Conservation (phyloP, 2,329 filamentous ascomycete genomes). For the Pestalotiopsis sp. region DNA sequence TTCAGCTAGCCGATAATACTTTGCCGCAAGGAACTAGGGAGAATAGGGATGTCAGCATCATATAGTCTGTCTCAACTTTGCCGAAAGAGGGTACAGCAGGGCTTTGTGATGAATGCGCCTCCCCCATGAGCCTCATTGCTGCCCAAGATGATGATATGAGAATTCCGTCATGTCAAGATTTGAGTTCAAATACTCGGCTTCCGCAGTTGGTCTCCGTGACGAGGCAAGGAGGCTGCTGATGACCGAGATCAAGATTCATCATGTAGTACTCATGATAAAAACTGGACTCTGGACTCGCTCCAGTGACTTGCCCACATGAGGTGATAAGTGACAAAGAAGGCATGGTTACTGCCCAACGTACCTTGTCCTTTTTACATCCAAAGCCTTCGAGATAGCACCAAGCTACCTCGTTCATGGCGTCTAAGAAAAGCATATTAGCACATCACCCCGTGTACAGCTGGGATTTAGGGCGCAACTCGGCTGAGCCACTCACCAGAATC, state of each 20-base stretch:
- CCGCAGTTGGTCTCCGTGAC: neutral
- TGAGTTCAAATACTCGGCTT: neutral
- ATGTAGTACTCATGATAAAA: neutral
- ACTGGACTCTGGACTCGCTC: neutral
- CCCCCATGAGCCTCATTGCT: constrained; percentile 35
- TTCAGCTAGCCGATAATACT: constrained; percentile 91
- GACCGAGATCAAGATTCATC: neutral
- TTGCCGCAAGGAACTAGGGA: constrained; percentile 72
- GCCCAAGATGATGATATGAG: constrained; percentile 35
- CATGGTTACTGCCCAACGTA: constrained; percentile 51
- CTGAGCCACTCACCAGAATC: constrained; percentile 64
- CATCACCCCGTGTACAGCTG: too few species aligned
- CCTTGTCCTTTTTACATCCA: constrained; percentile 97
- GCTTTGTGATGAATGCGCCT: constrained; percentile 2
- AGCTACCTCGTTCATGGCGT: constrained; percentile 95
- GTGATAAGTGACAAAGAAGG: constrained; percentile 24
- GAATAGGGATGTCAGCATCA: constrained; percentile 48
- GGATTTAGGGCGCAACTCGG: neutral
- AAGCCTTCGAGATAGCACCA: constrained; percentile 98
- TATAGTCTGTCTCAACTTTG: constrained; percentile 31
- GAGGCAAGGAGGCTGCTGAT: constrained; percentile 6
- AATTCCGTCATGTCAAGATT: neutral
- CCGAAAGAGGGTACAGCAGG: constrained; percentile 12
- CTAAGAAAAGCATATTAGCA: constrained; percentile 38
- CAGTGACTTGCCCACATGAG: constrained; percentile 14